A percentile compares a stretch with the other conserved stretches of the same genome.
phyloP scores from a whole-genome alignment of 2,329 filamentous ascomycete species.

The Lizonia empirigonia region DNA sequence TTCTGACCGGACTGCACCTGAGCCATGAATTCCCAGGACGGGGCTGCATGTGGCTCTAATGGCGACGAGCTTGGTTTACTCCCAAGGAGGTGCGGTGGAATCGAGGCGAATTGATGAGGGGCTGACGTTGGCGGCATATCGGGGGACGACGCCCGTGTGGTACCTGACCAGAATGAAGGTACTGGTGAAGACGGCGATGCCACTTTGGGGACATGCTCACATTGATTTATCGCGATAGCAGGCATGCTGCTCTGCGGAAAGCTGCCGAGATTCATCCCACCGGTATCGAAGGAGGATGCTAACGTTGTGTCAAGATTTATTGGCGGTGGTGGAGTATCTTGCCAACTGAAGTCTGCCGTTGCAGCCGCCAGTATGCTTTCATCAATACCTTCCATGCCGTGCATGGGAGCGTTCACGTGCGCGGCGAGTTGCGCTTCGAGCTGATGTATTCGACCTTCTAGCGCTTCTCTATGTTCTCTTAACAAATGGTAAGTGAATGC shows the following conservation, averaged over 20 bases:
- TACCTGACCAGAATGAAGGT: conserved; percentile 47
- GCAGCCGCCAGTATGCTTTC: conserved; percentile 34
- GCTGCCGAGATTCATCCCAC: conserved; percentile 1
- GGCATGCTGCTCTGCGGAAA: conserved; percentile 39
- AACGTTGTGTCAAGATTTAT: conserved; percentile 39
- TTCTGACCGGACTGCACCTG: conserved; percentile 19
- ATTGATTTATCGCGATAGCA: conserved; percentile 46
- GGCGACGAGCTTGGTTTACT: conserved; percentile 32
- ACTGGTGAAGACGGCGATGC: conserved; percentile 43
- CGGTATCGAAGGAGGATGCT: conserved; percentile 26
- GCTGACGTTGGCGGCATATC: conserved; percentile 40
- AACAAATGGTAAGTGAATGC: conserved; percentile 19
- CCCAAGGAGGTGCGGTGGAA: conserved; percentile 23
- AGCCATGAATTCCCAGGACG: conserved; percentile 46
- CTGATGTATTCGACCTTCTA: conserved; percentile 47
- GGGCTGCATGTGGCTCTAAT: conserved; percentile 36
- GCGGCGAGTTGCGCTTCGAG: conserved; percentile 45
- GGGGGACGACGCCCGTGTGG: conserved; percentile 45
- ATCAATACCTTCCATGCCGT: conserved; percentile 45
- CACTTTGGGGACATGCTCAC: conserved; percentile 40
- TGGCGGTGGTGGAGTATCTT: conserved; percentile 31
- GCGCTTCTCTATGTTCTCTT: conserved; percentile 45
- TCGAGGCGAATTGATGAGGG: conserved; percentile 27
- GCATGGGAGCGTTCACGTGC: conserved; percentile 44
- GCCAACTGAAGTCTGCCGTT: conserved; percentile 39